Conservation (phyloP, 139 green algal genomes). For the Gonium pectorale region DNA sequence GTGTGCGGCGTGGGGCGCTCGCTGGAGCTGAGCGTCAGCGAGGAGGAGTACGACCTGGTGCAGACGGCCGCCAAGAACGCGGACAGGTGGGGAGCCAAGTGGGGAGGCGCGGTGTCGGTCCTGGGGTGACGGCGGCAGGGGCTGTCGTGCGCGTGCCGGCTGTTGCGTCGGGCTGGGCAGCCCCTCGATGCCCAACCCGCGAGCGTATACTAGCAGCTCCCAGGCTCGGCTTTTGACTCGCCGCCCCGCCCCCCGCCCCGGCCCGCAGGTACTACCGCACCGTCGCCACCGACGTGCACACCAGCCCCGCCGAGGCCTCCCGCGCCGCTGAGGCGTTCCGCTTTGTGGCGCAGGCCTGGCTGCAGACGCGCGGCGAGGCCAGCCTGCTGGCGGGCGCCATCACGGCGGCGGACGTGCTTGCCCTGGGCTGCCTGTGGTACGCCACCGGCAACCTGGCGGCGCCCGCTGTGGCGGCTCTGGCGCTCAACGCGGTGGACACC, state of each 20-base stretch:
- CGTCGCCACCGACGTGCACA: constrained; percentile 42
- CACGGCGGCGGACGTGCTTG: constrained; percentile 39
- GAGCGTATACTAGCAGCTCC: too few relatives aligned
- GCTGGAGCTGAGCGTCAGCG: constrained; percentile 49
- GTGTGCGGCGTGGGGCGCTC: constrained; percentile 16
- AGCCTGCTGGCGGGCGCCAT: constrained; percentile 31
- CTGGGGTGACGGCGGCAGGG: too few relatives aligned
- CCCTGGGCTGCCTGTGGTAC: constrained; percentile 49
- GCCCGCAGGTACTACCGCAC: constrained; percentile 56
- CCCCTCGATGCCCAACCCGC: too few relatives aligned
- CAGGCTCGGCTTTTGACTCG: not conserved
- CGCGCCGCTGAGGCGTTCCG: constrained; percentile 52
- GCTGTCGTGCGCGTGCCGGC: too few relatives aligned
- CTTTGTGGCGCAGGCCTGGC: constrained; percentile 50
- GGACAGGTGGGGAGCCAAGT: constrained; percentile 27
- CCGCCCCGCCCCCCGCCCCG: not conserved
- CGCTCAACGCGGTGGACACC: constrained; percentile 51
- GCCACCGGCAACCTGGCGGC: constrained; percentile 47
- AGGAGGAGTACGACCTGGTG: constrained; percentile 54
- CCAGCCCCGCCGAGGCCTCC: not conserved
- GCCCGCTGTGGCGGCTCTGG: constrained; percentile 42
- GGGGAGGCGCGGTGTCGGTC: not conserved
- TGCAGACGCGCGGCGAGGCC: constrained; percentile 45
- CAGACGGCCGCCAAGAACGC: constrained; percentile 44
- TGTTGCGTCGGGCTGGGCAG: too few relatives aligned